phyloP scores from a whole-genome alignment of 2,329 filamentous ascomycete genomes.

The Conoideocrella luteorostrata region DNA sequence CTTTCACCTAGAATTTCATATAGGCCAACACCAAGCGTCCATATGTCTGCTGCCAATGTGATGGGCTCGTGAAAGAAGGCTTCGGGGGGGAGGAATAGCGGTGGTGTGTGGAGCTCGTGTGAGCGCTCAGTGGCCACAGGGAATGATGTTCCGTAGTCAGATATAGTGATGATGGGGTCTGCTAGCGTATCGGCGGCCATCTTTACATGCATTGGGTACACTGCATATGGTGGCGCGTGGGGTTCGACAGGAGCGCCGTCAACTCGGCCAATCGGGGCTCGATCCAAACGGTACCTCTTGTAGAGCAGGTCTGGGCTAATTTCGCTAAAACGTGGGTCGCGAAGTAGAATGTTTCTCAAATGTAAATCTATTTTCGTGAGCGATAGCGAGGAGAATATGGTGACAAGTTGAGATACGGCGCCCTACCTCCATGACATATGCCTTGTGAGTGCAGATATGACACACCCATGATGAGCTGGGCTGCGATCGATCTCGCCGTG shows the following conservation, averaged over 20 bases:
- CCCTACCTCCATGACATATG: slow-evolving; percentile 7
- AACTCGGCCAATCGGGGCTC: slow-evolving; percentile 9
- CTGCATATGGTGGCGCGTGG: slow-evolving; percentile 15
- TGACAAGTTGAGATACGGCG: background rate
- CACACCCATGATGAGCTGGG: slow-evolving; percentile 20
- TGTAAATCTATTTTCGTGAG: slow-evolving; percentile 17
- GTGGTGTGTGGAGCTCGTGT: slow-evolving; percentile 14
- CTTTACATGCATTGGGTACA: slow-evolving; percentile 13
- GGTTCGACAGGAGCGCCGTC: slow-evolving; percentile 12
- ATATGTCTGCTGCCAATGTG: slow-evolving; percentile 17
- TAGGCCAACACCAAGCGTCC: slow-evolving; percentile 17
- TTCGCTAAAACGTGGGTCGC: background rate
- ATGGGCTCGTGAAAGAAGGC: slow-evolving; percentile 16
- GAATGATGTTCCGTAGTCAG: slow-evolving; percentile 19
- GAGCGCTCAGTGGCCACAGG: slow-evolving; percentile 7
- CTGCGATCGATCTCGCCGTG: slow-evolving; percentile 10
- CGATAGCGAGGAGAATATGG: background rate
- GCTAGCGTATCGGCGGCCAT: slow-evolving; percentile 10
- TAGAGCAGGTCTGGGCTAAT: slow-evolving; percentile 10
- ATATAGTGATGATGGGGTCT: slow-evolving; percentile 6
- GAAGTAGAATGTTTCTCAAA: slow-evolving; percentile 22
- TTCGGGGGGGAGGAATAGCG: slow-evolving; percentile 16
- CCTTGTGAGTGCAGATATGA: slow-evolving; percentile 16
- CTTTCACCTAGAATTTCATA: slow-evolving; percentile 18
- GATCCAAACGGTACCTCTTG: slow-evolving; percentile 10